Base-by-base conservation (phyloP, 345 rosid species). In the Lepidium didymum region DNA sequence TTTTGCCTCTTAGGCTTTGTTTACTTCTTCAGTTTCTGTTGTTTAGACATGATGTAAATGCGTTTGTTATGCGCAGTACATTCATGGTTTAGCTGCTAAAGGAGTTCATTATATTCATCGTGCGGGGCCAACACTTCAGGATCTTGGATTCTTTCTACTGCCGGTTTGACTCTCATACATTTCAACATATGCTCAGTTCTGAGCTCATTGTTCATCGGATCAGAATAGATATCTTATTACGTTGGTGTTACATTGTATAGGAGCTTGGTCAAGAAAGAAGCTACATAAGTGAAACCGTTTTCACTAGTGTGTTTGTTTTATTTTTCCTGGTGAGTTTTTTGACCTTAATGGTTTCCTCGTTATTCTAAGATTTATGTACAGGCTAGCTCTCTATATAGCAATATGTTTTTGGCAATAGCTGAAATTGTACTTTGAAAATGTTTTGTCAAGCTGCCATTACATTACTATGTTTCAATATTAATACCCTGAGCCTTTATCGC, bases 251-350 rank as follows among this genome's bases (percentile, higher is more conserved):
- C 10, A 37, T 56, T 76, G 66, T 68, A 23, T 45, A 95, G 99
- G 99, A 91, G 78, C 92, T 95, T 46, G 99, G 99, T 63, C 89
- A 86, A 80, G 96, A 89, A 51, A 91, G 82, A 81, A 88, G 89
- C 75, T 88, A 89, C 81, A 83, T 95, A 61, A 95, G 99, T 36
- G 98, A 95, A 79, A 85, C 87, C 2, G 63, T 92, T 23, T 95
- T 95, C 86, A 77, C 83, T 61, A 75, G 23, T 31, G 72, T 88
- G 31, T 95, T 95, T 69, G 16, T 85, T 47, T 85, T 94, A 1
- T 91, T 95, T 49, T 37, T 88, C 66, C 59, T 88, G 91, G 98
- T 91, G 81, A 84, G 85, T 36, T 62, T 86, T 55, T 50, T 15
- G 19, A 23, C 67, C 63, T 29, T 64, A 13, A 50, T 53, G 6